These are phyloP conservation scores for Areca catechu DNA, from an alignment of 176 grass and related monocot species.

Conservation along the genomic window DNA sequence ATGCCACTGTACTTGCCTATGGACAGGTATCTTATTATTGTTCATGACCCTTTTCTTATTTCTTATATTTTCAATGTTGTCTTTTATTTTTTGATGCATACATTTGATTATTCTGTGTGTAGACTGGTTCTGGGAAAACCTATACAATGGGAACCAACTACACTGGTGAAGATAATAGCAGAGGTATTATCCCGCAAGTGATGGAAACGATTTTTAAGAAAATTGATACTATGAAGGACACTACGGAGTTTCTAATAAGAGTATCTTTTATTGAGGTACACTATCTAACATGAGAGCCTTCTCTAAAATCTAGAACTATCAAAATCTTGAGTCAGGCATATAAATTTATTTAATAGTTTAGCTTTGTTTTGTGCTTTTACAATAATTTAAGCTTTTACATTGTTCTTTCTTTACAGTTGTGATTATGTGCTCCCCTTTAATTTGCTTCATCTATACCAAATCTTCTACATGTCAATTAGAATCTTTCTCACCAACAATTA, in stretches of 20 bases:
- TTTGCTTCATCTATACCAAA: no score
- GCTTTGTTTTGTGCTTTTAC: not conserved
- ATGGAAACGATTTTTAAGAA: conserved; percentile 92
- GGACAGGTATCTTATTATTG: conserved; percentile 45
- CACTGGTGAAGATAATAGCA: conserved; percentile 40
- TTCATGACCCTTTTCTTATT: conserved; percentile 3
- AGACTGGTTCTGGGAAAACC: conserved; percentile 96
- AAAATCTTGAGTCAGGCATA: no score
- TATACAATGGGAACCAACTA: conserved; percentile 98
- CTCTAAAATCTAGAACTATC: no score
- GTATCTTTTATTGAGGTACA: conserved; percentile 97
- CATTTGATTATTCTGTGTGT: not conserved
- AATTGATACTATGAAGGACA: conserved; percentile 42
- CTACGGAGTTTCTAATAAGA: conserved; percentile 62
- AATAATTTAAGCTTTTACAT: no score
- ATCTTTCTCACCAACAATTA: no score
- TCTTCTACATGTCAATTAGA: no score
- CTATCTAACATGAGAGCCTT: not conserved
- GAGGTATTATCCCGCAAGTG: conserved; percentile 92
- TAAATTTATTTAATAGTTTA: not conserved
- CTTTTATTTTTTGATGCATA: conserved; percentile 20
- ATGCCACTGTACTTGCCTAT: conserved; percentile 91
- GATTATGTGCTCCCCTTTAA: no score
- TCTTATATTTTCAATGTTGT: conserved; percentile 12
- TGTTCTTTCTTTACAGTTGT: no score